Percentiles rank a stretch among this genome's conserved stretches.
Conservation (phyloP, 371 early-diverging fungal genomes). For the Parasitella parasitica region DNA sequence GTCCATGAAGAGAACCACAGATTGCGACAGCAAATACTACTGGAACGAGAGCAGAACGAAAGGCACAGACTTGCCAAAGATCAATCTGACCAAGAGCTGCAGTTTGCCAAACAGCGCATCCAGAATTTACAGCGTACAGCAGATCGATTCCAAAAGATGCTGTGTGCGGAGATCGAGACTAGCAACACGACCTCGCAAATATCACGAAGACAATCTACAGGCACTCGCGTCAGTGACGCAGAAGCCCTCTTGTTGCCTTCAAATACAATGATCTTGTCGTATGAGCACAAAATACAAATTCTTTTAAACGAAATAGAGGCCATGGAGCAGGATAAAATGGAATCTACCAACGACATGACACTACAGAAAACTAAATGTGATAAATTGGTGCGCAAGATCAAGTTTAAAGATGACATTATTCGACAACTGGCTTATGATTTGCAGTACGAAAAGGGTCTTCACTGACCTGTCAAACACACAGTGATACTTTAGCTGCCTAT, state of each 20-base stretch:
- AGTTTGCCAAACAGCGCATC: not conserved
- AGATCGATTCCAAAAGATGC: not conserved
- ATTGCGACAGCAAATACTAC: slow-evolving; percentile 10
- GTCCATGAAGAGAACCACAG: slow-evolving; percentile 20
- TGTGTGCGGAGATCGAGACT: too few relatives aligned
- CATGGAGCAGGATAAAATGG: slow-evolving; percentile 21
- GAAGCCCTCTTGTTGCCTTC: not conserved
- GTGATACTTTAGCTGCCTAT: too few relatives aligned
- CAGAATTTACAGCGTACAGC: not conserved
- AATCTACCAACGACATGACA: not conserved
- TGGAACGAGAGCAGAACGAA: slow-evolving; percentile 14
- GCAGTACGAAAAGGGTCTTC: not conserved
- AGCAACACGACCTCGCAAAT: not conserved
- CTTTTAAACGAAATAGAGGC: slow-evolving; percentile 28
- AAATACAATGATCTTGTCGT: not conserved
- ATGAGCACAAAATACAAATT: slow-evolving; percentile 22
- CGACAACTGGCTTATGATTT: slow-evolving; percentile 17
- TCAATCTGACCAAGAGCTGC: not conserved
- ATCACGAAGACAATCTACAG: slow-evolving; percentile 8
- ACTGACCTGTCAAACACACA: not conserved
- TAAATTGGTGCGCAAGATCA: not conserved
- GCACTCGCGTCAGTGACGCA: not conserved
- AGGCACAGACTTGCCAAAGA: not conserved
- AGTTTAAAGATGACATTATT: slow-evolving; percentile 16
- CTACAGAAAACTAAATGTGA: slow-evolving; percentile 4